Base-by-base conservation (phyloP, 2,329 filamentous ascomycete species). In the Dactylella cylindrospora region DNA sequence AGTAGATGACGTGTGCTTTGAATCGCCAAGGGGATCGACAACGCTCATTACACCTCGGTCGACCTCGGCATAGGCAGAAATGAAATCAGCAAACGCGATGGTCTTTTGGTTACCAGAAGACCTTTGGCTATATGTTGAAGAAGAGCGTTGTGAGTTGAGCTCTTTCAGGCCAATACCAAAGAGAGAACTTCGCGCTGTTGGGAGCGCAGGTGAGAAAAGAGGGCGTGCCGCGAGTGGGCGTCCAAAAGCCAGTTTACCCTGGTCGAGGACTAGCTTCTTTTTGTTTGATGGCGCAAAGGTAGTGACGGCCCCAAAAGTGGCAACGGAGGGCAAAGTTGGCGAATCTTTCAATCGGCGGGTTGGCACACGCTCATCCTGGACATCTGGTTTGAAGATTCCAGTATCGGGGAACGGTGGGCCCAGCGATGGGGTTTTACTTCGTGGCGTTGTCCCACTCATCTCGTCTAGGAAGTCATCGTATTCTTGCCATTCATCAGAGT, bases 11-110 rank as follows among this genome's bases (percentile, higher is more conserved):
- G 64, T 65, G 2, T 53, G 57, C 22, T 65, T 67, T 1, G 68
- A 66, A 17, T 69, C 67, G 8, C 53, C 59, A 20, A 43, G 46
- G 25, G 70, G 66, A 44, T 66, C 64, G 9, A 55, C 44, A 3
- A 65, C 55, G 17, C 41, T 53, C 41, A 65, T 47, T 17, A 61
- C 55, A 26, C 43, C 41, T 25, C 55, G 43, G 22, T 61, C 55
- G 12, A 52, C 47, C 19, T 61, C 47, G n/a, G 55, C 55, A 13
- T 61, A 61, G 4, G 55, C 55, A 6, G 55, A 40, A 32, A 61
- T 61, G 13, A 61, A 61, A 38, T 61, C 55, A 9, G 55, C 55
- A 32, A 61, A 61, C 13, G 55, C 55, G 28, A 61, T 61, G 29
- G 55, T 61, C 47, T 61, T 61, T 38, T 61, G 55, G 43, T 61